These are phyloP conservation scores for Bauhinia variegata DNA, from an alignment of 306 rosid species.

Conservation along the genomic window DNA sequence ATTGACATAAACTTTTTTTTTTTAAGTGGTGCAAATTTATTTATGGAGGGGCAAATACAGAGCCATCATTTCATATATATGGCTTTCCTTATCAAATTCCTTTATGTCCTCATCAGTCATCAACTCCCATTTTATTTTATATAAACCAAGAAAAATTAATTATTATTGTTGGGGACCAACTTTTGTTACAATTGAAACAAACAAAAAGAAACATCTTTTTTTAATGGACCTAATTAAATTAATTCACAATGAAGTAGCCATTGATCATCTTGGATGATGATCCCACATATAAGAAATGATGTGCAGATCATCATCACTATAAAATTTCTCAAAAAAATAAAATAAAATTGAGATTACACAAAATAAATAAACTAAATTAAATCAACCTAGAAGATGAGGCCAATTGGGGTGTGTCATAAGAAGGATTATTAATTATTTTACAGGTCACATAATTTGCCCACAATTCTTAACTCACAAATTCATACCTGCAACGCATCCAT, in stretches of 20 bases:
- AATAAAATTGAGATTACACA: no score
- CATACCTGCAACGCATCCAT: slow-evolving; percentile 38
- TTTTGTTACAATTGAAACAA: slow-evolving; percentile 65
- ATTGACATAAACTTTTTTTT: no score
- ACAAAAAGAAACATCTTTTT: slow-evolving; percentile 40
- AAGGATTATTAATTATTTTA: background rate
- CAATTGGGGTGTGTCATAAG: background rate
- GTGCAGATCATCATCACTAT: slow-evolving; percentile 32
- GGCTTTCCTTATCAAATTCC: slow-evolving; percentile 56
- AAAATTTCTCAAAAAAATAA: background rate
- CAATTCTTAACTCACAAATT: slow-evolving; percentile 24
- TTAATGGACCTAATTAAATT: background rate
- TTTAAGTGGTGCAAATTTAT: no score
- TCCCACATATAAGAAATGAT: slow-evolving; percentile 30
- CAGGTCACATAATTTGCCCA: background rate
- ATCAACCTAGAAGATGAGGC: background rate
- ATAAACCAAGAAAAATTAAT: slow-evolving; percentile 26
- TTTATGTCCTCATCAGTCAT: slow-evolving; percentile 87
- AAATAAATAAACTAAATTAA: background rate
- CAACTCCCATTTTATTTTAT: slow-evolving; percentile 45
- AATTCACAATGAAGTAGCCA: slow-evolving; percentile 21
- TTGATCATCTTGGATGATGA: slow-evolving; percentile 30
- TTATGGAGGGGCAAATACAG: no score
- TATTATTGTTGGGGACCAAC: slow-evolving; percentile 50
- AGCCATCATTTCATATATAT: slow-evolving; percentile 56